Percentiles rank a stretch among this genome's conserved stretches.
Conservation (phyloP, 768 basidiomycete species). For the Dentipellis sp. region DNA sequence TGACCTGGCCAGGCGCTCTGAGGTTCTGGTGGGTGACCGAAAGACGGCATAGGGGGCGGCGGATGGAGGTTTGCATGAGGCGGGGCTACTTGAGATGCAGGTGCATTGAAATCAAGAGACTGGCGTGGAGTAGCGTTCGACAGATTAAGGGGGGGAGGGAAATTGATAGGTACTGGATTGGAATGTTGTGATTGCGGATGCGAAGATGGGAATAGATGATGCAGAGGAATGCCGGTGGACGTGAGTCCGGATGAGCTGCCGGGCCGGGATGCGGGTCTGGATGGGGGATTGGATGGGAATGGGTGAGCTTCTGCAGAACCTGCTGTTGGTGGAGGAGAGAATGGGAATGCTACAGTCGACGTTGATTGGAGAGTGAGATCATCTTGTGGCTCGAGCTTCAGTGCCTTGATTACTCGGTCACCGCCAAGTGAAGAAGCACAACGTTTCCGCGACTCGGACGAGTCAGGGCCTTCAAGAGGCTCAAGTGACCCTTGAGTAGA, state of each 20-base stretch:
- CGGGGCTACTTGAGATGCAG: constrained; percentile 7
- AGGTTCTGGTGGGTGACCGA: constrained; percentile 19
- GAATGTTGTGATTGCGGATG: background rate
- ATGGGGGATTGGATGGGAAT: constrained; percentile 15
- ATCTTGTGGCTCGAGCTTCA: constrained; percentile 41
- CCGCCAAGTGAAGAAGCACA: constrained; percentile 39
- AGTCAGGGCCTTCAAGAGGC: constrained; percentile 22
- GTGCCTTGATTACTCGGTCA: constrained; percentile 35
- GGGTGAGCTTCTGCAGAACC: constrained; percentile 2
- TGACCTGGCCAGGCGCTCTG: constrained; percentile 7
- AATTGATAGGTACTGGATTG: constrained; percentile 7
- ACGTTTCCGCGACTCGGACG: constrained; percentile 37
- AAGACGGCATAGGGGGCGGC: constrained; percentile 19
- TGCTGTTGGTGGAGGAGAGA: constrained; percentile 14
- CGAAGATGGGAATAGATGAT: constrained; percentile 3
- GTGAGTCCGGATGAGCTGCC: constrained; percentile 22
- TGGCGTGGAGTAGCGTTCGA: constrained; percentile 12
- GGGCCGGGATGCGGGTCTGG: constrained; percentile 21
- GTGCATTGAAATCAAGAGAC: constrained; percentile 15
- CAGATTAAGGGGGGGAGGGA: constrained; percentile 15
- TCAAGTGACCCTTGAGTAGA: constrained; percentile 17
- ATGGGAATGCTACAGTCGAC: constrained; percentile 14
- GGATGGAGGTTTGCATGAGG: constrained; percentile 15
- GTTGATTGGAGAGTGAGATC: constrained; percentile 22
- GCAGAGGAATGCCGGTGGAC: constrained; percentile 5